Evolutionary conservation across 108 stramenopile species (phyloP), one percentile per base, ranked within the genome.

Genomic region (Cylindrotheca closterium): DNA sequence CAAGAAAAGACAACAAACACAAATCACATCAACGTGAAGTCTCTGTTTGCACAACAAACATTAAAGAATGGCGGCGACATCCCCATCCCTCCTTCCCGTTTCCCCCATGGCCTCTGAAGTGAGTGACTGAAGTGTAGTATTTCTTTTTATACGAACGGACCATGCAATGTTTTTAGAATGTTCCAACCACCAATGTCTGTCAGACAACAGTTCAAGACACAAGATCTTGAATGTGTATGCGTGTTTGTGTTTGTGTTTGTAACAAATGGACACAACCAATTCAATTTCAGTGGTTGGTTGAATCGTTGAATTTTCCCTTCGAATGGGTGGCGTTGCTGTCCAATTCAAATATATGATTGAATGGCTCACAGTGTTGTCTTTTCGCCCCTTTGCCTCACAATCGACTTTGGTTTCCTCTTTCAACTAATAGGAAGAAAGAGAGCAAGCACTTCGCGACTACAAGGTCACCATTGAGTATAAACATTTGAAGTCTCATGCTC

Each of bases 401-500:
- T 42, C 37, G 15, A 10, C 37, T 10, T 42, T 15, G 15, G 7
- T 15, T 10, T 42, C 37, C 7, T 42, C 37, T 10, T 42, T 15
- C 37, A 10, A 10, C 10, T 7, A 42, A 42, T 42, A 84, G 67
- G 84, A 79, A 34, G 90, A 88, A 30, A 77, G 85, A 24, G 90
- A 91, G 19, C 86, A 88, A 51, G 87, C 91, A 7, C 74, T 95
- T 51, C 81, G 91, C 24, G 94, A 96, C 48, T 94, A 94, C 75
- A 94, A 93, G 50, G 84, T 97, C n/a, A 88, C 82, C 12, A 89
- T 97, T 55, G 96, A 97, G 74, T 97, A 95, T 77, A 96, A 96
- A 51, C 89, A 93, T 57, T 66, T 97, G 1, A 93, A 91, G 66
- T 67, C 81, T 30, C 79, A 92, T 45, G 85, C 91, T 22, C 96